Evolutionary conservation across 2,329 filamentous ascomycete genomes (phyloP).

Genomic region (Simplicillium sp.): DNA sequence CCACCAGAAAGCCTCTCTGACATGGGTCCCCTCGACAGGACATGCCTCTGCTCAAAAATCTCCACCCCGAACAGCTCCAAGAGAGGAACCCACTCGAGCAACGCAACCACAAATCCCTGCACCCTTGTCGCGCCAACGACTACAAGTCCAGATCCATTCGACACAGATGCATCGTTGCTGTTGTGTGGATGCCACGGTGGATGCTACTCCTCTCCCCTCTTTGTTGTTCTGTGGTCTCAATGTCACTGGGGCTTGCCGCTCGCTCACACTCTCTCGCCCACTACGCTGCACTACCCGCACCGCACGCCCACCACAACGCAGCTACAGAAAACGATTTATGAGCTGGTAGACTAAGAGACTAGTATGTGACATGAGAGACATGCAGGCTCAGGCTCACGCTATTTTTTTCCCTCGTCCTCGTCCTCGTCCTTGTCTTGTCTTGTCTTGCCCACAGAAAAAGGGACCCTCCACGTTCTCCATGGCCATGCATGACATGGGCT

Average conservation of each 20-base stretch:
- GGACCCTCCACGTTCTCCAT: slow-evolving; percentile 25
- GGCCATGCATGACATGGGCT: slow-evolving; percentile 24
- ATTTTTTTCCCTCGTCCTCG: background rate
- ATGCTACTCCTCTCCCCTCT: background rate
- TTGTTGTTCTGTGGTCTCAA: background rate
- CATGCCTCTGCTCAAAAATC: too few species aligned
- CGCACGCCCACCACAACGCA: too few species aligned
- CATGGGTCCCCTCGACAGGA: too few species aligned
- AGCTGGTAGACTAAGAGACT: too few species aligned
- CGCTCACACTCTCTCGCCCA: too few species aligned
- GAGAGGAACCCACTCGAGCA: background rate
- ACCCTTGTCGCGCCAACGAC: background rate
- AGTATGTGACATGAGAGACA: background rate
- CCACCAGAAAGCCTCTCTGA: too few species aligned
- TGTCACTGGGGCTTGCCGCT: background rate
- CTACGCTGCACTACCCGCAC: too few species aligned
- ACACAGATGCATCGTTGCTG: background rate
- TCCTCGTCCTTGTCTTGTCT: background rate
- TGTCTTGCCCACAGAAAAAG: slow-evolving; percentile 6
- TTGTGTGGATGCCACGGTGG: background rate
- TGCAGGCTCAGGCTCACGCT: too few species aligned
- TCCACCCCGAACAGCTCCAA: too few species aligned
- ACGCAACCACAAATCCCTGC: background rate
- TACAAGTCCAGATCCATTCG: background rate
- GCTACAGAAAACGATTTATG: too few species aligned